Evolutionary conservation across 768 basidiomycete genomes (phyloP).

Genomic region (Boletus reticuloceps): DNA sequence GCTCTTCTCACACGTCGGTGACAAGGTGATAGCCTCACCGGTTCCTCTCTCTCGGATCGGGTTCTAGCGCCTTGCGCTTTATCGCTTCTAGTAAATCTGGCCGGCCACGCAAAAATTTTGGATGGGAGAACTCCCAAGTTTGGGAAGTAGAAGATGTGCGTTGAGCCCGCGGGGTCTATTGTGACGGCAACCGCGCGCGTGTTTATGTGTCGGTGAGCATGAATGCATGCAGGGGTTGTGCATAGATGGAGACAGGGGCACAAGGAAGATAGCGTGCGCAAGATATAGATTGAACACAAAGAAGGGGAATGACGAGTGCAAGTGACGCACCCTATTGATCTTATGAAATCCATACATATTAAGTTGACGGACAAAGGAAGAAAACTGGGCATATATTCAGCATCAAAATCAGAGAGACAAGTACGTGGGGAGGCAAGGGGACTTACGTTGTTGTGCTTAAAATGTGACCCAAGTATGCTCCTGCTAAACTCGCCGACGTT

Average conservation of each 20-base stretch:
- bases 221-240: background rate
- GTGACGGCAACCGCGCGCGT: background rate
- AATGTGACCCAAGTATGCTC: constrained; percentile 81
- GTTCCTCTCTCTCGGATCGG: constrained; percentile 53
- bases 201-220: background rate
- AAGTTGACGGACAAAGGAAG: constrained; percentile 90
- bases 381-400: constrained; percentile 55
- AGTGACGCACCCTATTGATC: constrained; percentile 70
- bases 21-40: constrained; percentile 17
- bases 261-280: background rate
- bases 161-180: constrained; percentile 77
- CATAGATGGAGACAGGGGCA: constrained; percentile 2
- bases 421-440: background rate
- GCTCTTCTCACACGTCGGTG: background rate
- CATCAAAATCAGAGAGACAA: constrained; percentile 1
- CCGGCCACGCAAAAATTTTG: constrained; percentile 78
- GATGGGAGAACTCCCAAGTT: constrained; percentile 88
- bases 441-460: constrained; percentile 87
- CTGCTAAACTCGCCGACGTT: constrained; percentile 86
- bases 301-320: background rate
- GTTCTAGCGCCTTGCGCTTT: constrained; percentile 81
- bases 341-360: constrained; percentile 98
- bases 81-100: constrained; percentile 83
- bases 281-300: background rate
- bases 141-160: constrained; percentile 78